Evolutionary conservation across 768 basidiomycete species (phyloP).

Genomic region (Boletus insuetus): DNA sequence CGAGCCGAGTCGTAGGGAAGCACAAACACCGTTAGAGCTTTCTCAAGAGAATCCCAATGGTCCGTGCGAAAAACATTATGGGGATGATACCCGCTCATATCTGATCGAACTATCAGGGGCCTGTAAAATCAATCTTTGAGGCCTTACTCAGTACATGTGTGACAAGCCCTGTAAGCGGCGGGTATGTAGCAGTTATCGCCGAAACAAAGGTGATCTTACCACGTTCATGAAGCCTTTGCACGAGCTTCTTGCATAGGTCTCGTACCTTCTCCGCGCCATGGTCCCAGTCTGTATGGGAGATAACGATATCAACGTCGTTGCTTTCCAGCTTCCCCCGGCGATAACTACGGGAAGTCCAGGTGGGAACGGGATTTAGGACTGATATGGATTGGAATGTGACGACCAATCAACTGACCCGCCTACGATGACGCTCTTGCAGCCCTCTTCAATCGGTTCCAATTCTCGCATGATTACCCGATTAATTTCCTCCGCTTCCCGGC

Average conservation of each 20-base stretch:
- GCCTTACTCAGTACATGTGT: conserved; percentile 81
- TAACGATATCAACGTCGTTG: conserved; percentile 88
- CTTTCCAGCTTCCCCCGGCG: conserved; percentile 78
- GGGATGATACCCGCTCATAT: conserved; percentile 57
- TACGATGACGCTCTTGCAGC: conserved; percentile 71
- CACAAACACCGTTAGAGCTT: conserved; percentile 75
- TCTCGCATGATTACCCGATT: conserved; percentile 65
- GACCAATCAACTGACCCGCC: conserved; percentile 60
- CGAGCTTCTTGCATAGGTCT: conserved; percentile 59
- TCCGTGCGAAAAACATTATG: conserved; percentile 52
- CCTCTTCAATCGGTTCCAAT: conserved; percentile 57
- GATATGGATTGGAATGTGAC: neutral
- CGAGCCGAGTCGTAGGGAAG: conserved; percentile 44
- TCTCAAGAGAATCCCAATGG: conserved; percentile 83
- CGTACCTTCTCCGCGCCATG: conserved; percentile 48
- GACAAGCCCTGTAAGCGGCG: conserved; percentile 51
- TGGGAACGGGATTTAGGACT: neutral
- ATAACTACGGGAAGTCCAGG: conserved; percentile 47
- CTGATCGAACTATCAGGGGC: conserved; percentile 33
- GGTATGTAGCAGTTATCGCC: neutral
- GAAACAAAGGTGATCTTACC: conserved; percentile 40
- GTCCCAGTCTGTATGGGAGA: conserved; percentile 61
- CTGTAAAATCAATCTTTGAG: neutral
- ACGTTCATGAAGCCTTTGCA: conserved; percentile 51
- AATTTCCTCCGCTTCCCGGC: conserved; percentile 78